Conservation (phyloP, 129 eudicot genomes). For the Chrysanthemum seticuspe region DNA sequence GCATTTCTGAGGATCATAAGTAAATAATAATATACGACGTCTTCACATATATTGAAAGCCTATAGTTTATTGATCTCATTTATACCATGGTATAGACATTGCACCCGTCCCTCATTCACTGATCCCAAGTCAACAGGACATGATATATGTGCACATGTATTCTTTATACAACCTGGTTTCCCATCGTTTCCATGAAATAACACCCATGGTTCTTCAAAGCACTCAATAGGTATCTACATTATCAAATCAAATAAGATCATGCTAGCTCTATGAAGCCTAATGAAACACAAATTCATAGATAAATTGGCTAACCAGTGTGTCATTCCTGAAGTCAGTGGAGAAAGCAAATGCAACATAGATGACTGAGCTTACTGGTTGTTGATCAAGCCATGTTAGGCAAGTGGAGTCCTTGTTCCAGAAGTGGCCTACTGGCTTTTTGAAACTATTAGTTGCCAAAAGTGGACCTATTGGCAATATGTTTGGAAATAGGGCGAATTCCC, state of each 20-base stretch:
- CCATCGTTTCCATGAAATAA: conserved; percentile 96
- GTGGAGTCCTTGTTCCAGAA: too few relatives aligned
- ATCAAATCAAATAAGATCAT: not conserved
- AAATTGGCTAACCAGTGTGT: conserved; percentile 34
- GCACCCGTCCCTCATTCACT: conserved; percentile 90
- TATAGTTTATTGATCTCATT: not conserved
- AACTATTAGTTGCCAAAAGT: too few relatives aligned
- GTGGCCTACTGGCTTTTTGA: too few relatives aligned
- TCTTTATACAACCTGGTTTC: conserved; percentile 87
- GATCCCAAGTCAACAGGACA: conserved; percentile 96
- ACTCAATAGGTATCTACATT: conserved; percentile 70
- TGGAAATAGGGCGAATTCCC: too few relatives aligned
- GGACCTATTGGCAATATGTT: too few relatives aligned
- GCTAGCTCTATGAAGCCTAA: too few relatives aligned
- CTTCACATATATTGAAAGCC: not conserved
- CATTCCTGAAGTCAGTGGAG: conserved; percentile 68
- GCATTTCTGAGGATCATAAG: conserved; percentile 13
- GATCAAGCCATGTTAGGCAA: too few relatives aligned
- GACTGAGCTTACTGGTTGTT: too few relatives aligned
- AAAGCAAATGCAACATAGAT: too few relatives aligned
- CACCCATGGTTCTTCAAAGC: conserved; percentile 98
- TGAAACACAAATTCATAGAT: not conserved
- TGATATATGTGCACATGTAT: conserved; percentile 98
- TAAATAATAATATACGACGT: not conserved
- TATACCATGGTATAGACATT: conserved; percentile 96